These are phyloP conservation scores for Tuber microsphaerosporum DNA, from an alignment of 495 filamentous ascomycete species.

Conservation along the genomic window DNA sequence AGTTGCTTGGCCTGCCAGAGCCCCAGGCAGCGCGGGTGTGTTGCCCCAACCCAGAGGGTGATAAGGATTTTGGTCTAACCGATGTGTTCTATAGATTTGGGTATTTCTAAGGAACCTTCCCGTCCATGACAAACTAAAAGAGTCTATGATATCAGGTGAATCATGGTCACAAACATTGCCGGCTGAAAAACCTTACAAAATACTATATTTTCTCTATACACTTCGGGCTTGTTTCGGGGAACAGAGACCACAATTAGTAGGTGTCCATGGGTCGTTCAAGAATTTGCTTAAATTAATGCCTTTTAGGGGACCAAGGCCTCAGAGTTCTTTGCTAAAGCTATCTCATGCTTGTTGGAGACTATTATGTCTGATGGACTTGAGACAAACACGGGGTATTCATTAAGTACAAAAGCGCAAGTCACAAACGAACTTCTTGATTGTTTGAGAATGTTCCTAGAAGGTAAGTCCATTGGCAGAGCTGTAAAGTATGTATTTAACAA, in stretches of 20 bases:
- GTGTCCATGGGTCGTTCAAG: constrained; percentile 9
- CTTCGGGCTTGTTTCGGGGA: constrained; percentile 51
- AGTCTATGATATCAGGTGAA: constrained; percentile 52
- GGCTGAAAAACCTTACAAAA: constrained; percentile 61
- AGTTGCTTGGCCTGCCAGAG: constrained; percentile 69
- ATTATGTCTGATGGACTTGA: constrained; percentile 26
- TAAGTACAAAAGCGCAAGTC: constrained; percentile 37
- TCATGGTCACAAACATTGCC: constrained; percentile 59
- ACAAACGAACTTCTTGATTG: constrained; percentile 35
- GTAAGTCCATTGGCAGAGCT: constrained; percentile 12
- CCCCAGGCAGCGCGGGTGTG: constrained; percentile 60
- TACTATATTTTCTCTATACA: constrained; percentile 64
- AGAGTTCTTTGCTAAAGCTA: constrained; percentile 23
- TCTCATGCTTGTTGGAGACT: constrained; percentile 31
- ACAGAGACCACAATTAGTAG: constrained; percentile 44
- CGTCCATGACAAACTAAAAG: constrained; percentile 56
- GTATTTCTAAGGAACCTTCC: constrained; percentile 68
- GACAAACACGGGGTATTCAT: constrained; percentile 30
- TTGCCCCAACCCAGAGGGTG: neutral
- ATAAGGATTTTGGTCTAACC: constrained; percentile 9
- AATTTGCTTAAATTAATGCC: constrained; percentile 22
- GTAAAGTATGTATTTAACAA: constrained; percentile 16
- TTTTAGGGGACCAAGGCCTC: constrained; percentile 23
- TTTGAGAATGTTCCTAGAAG: constrained; percentile 35
- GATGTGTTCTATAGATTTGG: constrained; percentile 54